These are phyloP conservation scores for Secale cereale DNA, from an alignment of 176 grass and related monocot species.

Conservation along the genomic window DNA sequence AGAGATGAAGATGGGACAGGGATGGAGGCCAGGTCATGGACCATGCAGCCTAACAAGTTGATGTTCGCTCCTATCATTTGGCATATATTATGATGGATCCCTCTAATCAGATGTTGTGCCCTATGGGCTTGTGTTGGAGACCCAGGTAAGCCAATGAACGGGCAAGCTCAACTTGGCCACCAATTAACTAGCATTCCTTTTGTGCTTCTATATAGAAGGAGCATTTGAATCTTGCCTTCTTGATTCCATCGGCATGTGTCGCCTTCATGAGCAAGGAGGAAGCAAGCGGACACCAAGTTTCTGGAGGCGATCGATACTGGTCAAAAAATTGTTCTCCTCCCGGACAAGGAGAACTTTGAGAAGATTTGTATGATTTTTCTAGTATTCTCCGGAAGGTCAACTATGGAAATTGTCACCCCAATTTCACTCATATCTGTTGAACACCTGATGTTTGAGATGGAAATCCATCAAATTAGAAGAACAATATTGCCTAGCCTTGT, in stretches of 20 bases:
- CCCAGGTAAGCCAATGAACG: not conserved
- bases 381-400: not conserved
- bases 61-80: slow-evolving; percentile 10
- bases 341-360: not conserved
- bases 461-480: not conserved
- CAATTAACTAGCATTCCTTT: not conserved
- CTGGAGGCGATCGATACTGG: not conserved
- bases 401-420: not conserved
- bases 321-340: not conserved
- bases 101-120: not conserved
- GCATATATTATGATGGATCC: not conserved
- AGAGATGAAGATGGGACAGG: slow-evolving; percentile 2
- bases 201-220: not conserved
- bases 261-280: slow-evolving; percentile 12
- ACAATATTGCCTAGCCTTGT: no score
- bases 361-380: not conserved
- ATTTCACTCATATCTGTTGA: not conserved
- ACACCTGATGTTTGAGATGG: not conserved
- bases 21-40: not conserved
- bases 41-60: not conserved
- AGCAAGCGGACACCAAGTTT: not conserved
- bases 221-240: slow-evolving; percentile 17
- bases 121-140: not conserved
- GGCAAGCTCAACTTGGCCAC: slow-evolving; percentile 39
- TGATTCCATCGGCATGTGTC: not conserved